phyloP scores from a whole-genome alignment of 2,329 filamentous ascomycete species.

The Magnaporthales sp. region DNA sequence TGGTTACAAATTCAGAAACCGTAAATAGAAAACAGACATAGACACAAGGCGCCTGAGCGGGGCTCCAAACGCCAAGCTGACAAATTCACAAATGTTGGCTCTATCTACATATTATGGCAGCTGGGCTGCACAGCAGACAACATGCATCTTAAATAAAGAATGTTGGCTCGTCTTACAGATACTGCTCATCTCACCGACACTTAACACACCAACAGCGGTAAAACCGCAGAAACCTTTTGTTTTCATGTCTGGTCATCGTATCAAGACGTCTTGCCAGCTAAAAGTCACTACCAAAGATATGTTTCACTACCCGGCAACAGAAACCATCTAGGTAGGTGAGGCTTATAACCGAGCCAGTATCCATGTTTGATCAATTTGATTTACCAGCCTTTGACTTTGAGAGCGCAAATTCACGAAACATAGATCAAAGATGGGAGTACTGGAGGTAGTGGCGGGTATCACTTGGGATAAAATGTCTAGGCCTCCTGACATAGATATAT shows the following conservation, averaged over 20 bases:
- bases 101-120: background rate
- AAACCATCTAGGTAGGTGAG: background rate
- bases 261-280: background rate
- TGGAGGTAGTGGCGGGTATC: background rate
- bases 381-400: background rate
- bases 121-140: background rate
- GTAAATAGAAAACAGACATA: background rate
- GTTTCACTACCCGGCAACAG: background rate
- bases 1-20: background rate
- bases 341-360: background rate
- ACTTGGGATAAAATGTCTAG: no score
- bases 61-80: background rate
- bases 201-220: background rate
- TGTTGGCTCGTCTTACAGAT: background rate
- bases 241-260: background rate
- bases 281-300: background rate
- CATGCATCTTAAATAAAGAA: background rate
- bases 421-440: background rate
- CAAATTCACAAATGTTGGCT: background rate
- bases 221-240: background rate
- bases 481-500: no score
- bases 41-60: background rate
- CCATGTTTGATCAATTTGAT: background rate
- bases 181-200: no score
- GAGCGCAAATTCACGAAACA: background rate